A percentile compares a stretch with the other conserved stretches of the same genome.
Evolutionary conservation across 148 eudicot genomes (phyloP).

Genomic region (Fagopyrum homotropicum): DNA sequence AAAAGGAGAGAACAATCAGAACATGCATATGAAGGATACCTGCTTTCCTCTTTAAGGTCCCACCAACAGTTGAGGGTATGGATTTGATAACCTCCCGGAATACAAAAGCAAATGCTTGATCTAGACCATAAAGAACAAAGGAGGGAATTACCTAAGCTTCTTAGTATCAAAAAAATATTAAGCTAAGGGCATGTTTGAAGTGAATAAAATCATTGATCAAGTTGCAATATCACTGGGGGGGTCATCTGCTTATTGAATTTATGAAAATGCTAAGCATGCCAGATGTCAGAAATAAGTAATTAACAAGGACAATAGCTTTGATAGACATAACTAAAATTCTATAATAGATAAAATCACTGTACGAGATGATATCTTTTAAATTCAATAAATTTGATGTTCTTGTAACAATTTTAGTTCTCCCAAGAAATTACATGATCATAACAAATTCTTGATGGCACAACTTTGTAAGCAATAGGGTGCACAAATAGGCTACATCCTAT

Average conservation of each 20-base stretch:
- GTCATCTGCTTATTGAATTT: no score
- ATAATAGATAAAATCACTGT: no score
- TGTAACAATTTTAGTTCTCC: not conserved
- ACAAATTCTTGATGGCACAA: not conserved
- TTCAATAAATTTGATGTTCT: not conserved
- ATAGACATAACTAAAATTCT: no score
- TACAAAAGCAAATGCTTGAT: slow-evolving; percentile 75
- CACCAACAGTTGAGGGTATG: slow-evolving; percentile 33
- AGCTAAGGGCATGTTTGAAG: not conserved
- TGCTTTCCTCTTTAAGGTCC: slow-evolving; percentile 66
- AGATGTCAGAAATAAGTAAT: no score
- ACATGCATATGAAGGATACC: slow-evolving; percentile 32
- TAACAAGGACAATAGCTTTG: no score
- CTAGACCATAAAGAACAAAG: slow-evolving; percentile 39
- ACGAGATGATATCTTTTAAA: not conserved
- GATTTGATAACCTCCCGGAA: slow-evolving; percentile 67
- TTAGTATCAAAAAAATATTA: not conserved
- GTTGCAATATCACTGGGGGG: not conserved
- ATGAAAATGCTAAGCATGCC: no score
- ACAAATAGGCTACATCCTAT: not conserved
- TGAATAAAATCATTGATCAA: not conserved
- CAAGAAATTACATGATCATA: not conserved
- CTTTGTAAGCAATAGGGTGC: not conserved
- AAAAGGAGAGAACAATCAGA: not conserved
- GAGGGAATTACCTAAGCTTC: not conserved